These are phyloP conservation scores for Dactylonectria estremocensis DNA, from an alignment of 2,329 filamentous ascomycete species.

Conservation along the genomic window DNA sequence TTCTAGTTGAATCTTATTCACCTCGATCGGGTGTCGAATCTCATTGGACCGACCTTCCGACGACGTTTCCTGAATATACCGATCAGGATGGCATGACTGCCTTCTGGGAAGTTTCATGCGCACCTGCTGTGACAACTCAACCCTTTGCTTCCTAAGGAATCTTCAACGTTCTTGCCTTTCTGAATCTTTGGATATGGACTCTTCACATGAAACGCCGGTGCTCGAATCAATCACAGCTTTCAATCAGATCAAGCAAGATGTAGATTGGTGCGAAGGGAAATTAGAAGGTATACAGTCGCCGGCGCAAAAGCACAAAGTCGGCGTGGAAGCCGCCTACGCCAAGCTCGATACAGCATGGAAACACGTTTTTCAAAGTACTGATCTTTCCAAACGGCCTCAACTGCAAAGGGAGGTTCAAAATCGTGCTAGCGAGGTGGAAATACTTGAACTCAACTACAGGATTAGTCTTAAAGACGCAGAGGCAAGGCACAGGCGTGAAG, in stretches of 20 bases:
- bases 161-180: too few relatives aligned
- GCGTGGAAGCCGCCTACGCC: background rate
- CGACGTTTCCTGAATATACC: too few relatives aligned
- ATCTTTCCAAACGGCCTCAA: background rate
- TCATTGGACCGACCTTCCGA: too few relatives aligned
- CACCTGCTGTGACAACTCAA: too few relatives aligned
- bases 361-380: background rate
- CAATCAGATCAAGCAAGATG: constrained; percentile 19
- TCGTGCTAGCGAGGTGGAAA: background rate
- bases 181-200: constrained; percentile 5
- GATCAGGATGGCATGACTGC: too few relatives aligned
- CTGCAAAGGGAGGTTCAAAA: background rate
- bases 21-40: too few relatives aligned
- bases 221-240: background rate
- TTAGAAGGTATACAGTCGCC: constrained; percentile 10
- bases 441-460: constrained; percentile 22
- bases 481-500: constrained; percentile 21
- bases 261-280: constrained; percentile 9
- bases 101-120: too few relatives aligned
- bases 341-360: background rate
- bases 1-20: too few relatives aligned
- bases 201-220: background rate
- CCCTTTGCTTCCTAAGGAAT: too few relatives aligned
- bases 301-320: background rate
- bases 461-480: constrained; percentile 18